These are phyloP conservation scores for Sechiopsis laciniata DNA, from an alignment of 306 rosid genomes.

Conservation along the genomic window DNA sequence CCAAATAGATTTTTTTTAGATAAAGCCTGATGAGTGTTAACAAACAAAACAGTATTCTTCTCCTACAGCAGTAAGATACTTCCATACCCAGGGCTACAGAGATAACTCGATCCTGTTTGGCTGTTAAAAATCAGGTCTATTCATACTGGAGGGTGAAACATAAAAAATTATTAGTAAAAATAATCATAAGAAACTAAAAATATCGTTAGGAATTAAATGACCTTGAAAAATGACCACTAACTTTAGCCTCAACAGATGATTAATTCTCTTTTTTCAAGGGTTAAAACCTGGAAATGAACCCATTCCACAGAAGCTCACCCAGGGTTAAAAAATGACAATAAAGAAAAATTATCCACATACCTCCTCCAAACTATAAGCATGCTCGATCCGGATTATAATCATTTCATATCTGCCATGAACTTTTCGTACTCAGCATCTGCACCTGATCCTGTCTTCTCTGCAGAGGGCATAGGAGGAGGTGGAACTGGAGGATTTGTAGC, in stretches of 20 bases:
- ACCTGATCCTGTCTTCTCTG: conserved; percentile 53
- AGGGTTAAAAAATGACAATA: neutral
- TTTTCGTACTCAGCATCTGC: conserved; percentile 91
- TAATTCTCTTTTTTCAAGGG: neutral
- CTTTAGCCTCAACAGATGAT: neutral
- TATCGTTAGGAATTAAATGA: neutral
- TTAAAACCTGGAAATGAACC: conserved; percentile 1
- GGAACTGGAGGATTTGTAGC: conserved; percentile 50
- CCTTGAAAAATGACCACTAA: neutral
- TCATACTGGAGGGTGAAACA: conserved; percentile 21
- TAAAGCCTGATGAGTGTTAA: neutral
- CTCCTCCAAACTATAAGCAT: conserved; percentile 30
- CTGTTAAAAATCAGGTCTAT: conserved; percentile 14
- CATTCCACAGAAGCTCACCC: neutral
- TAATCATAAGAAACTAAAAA: neutral
- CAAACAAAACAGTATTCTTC: neutral
- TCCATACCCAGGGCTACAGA: conserved; percentile 21
- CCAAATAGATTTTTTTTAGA: neutral
- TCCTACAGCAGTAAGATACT: conserved; percentile 18
- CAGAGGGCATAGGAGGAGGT: conserved; percentile 46
- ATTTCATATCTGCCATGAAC: conserved; percentile 97
- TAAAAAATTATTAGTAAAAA: conserved; percentile 13
- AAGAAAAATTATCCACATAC: conserved; percentile 29
- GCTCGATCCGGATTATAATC: conserved; percentile 29
- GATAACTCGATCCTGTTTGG: conserved; percentile 23